Conservation (phyloP, 352 stramenopile genomes). For the Pythium apleroticum region DNA sequence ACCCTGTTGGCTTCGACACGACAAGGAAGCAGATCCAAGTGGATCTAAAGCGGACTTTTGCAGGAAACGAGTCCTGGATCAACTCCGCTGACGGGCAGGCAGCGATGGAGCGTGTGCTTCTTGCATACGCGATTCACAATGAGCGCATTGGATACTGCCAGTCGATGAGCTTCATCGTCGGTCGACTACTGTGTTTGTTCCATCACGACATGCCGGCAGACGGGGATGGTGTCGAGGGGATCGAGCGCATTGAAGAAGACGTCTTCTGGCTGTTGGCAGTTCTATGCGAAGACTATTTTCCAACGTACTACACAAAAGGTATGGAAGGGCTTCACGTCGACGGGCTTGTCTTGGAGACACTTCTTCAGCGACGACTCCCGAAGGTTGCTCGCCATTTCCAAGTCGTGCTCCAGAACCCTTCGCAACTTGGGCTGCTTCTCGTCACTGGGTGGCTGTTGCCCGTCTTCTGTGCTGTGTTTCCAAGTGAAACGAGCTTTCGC, state of each 20-base stretch:
- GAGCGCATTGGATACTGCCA: slow-evolving; percentile 84
- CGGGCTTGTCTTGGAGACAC: slow-evolving; percentile 48
- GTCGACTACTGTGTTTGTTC: slow-evolving; percentile 65
- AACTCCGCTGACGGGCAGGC: slow-evolving; percentile 42
- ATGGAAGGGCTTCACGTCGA: slow-evolving; percentile 66
- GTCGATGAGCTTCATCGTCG: slow-evolving; percentile 89
- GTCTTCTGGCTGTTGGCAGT: slow-evolving; percentile 62
- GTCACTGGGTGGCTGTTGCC: slow-evolving; percentile 70
- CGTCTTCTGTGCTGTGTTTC: slow-evolving; percentile 64
- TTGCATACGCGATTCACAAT: slow-evolving; percentile 83
- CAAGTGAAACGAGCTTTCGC: slow-evolving; percentile 60
- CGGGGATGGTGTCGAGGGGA: neutral
- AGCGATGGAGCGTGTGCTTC: slow-evolving; percentile 63
- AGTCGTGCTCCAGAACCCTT: slow-evolving; percentile 39
- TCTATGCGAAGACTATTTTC: slow-evolving; percentile 61
- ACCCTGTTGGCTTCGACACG: slow-evolving; percentile 28
- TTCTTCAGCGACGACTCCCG: slow-evolving; percentile 46
- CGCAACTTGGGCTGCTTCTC: slow-evolving; percentile 57
- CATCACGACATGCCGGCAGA: slow-evolving; percentile 4
- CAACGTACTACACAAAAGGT: slow-evolving; percentile 58
- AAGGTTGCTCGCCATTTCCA: slow-evolving; percentile 63
- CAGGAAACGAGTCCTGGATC: slow-evolving; percentile 64
- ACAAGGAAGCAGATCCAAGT: slow-evolving; percentile 57
- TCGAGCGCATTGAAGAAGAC: slow-evolving; percentile 35
- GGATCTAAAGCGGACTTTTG: slow-evolving; percentile 72